These are phyloP conservation scores for Oemleria cerasiformis DNA, from an alignment of 306 rosid genomes.

Conservation along the genomic window DNA sequence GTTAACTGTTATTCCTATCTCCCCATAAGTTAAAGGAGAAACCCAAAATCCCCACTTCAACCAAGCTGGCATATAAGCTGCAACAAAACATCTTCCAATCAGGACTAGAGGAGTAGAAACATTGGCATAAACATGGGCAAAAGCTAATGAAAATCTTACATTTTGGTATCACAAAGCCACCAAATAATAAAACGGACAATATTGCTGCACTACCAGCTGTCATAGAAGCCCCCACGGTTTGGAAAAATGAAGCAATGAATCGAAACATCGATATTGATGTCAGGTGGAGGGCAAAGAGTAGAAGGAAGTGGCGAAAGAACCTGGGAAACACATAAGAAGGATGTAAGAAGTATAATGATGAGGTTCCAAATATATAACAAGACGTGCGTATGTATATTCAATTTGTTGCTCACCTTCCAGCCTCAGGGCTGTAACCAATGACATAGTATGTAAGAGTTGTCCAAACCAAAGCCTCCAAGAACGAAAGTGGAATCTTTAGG, in stretches of 20 bases:
- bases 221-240: slow-evolving; percentile 24
- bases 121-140: not conserved
- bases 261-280: slow-evolving; percentile 38
- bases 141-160: slow-evolving; percentile 17
- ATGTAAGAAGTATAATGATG: not conserved
- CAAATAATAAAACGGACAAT: slow-evolving; percentile 22
- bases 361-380: not conserved
- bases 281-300: slow-evolving; percentile 27
- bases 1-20: slow-evolving; percentile 32
- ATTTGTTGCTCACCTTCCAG: slow-evolving; percentile 29
- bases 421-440: slow-evolving; percentile 41
- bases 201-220: slow-evolving; percentile 25
- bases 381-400: not conserved
- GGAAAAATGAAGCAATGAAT: slow-evolving; percentile 32
- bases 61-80: slow-evolving; percentile 43
- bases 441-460: slow-evolving; percentile 38
- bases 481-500: slow-evolving; percentile 37
- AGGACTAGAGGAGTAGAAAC: not conserved
- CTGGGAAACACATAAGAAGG: slow-evolving; percentile 14
- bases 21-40: slow-evolving; percentile 36
- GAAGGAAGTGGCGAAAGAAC: slow-evolving; percentile 39
- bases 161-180: slow-evolving; percentile 32
- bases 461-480: slow-evolving; percentile 38
- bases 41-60: slow-evolving; percentile 36
- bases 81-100: slow-evolving; percentile 4